Evolutionary conservation across 208 protist species (phyloP).

Genomic region (Herpetomonas tarakana): DNA sequence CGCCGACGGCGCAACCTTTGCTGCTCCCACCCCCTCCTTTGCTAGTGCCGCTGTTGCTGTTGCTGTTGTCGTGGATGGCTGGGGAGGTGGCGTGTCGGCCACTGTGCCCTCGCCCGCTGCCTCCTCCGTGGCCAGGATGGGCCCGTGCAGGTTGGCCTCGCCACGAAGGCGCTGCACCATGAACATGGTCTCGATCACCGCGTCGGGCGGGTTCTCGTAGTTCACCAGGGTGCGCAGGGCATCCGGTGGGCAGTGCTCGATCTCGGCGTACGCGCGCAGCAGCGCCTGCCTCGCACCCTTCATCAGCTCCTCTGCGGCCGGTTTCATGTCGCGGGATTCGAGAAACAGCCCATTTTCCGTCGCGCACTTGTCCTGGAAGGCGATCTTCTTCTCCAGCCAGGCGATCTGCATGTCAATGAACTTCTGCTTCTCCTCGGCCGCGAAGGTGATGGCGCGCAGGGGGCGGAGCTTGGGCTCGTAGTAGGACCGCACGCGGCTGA

Average conservation of each 20-base stretch:
- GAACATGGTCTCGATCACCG: constrained; percentile 60
- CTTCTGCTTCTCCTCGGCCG: constrained; percentile 23
- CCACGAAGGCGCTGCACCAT: constrained; percentile 64
- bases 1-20: not conserved
- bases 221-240: constrained; percentile 53
- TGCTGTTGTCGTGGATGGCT: no score
- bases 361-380: constrained; percentile 47
- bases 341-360: constrained; percentile 28
- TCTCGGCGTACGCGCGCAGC: constrained; percentile 44
- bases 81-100: not conserved
- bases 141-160: constrained; percentile 19
- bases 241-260: constrained; percentile 39
- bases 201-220: constrained; percentile 57
- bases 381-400: constrained; percentile 66
- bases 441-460: constrained; percentile 37
- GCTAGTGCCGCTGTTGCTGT: not conserved
- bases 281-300: constrained; percentile 26
- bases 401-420: constrained; percentile 44
- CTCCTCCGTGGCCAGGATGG: not conserved
- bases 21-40: not conserved
- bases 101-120: not conserved
- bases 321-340: constrained; percentile 35
- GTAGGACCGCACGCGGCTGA: constrained; percentile 36
- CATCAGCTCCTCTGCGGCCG: constrained; percentile 38
- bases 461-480: constrained; percentile 62